These are phyloP conservation scores for Russula sp. DNA, from an alignment of 768 basidiomycete species.

Conservation along the genomic window DNA sequence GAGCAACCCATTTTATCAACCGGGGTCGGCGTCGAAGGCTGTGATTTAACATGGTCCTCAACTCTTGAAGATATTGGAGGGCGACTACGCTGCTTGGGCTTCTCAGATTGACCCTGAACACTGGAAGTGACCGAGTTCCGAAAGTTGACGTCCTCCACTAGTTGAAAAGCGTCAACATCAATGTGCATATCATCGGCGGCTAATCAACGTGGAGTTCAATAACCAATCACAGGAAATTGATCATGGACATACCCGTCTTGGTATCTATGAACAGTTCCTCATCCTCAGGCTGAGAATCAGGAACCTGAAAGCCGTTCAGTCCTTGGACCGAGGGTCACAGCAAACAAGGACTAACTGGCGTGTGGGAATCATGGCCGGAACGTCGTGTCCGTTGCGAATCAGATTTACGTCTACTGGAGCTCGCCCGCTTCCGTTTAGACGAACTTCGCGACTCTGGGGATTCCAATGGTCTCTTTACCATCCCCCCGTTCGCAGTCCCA, in stretches of 20 bases:
- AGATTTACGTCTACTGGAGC: slow-evolving; percentile 9
- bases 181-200: not conserved
- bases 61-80: not conserved
- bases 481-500: not conserved
- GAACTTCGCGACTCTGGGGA: not conserved
- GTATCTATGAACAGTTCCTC: not conserved
- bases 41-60: not conserved
- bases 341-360: slow-evolving; percentile 6
- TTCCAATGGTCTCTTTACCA: slow-evolving; percentile 6
- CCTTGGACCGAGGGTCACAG: not conserved
- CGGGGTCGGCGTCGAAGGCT: not conserved
- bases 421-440: slow-evolving; percentile 11
- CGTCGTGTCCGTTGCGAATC: not conserved
- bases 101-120: not conserved
- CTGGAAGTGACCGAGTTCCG: not conserved
- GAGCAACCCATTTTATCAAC: not conserved
- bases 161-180: not conserved
- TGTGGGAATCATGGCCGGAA: not conserved
- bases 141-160: not conserved
- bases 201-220: not conserved
- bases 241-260: slow-evolving; percentile 2
- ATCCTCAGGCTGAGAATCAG: slow-evolving; percentile 11
- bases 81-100: not conserved
- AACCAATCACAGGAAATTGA: not conserved
- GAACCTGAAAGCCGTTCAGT: slow-evolving; percentile 3